Base-by-base conservation (phyloP, 345 rosid genomes). In the Capsella bursapastoris region DNA sequence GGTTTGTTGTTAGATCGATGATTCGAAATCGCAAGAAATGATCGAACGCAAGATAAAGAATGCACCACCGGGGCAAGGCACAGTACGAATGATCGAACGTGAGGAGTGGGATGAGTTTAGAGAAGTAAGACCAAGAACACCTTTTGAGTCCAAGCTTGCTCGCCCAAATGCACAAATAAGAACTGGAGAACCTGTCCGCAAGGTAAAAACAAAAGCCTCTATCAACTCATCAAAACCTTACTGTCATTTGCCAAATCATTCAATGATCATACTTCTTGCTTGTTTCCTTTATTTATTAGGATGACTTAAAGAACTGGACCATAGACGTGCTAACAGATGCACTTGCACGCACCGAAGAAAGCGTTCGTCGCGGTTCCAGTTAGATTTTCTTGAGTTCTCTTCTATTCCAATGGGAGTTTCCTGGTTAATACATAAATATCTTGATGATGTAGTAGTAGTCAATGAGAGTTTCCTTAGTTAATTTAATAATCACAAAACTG, bases 71-170 rank as follows among this genome's bases (percentile, higher is more conserved):
- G 97, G 86, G 70, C 91, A 85, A 86, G 99, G 99, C 71, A 84
- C 90, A 0, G 82, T 90, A 53, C 75, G 96, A 85, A 87, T 86
- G 99, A 82, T 95, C 16, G 82, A 75, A 35, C 93, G 85, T 18
- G 92, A 92, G 66, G 99, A 95, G 70, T 95, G 99, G 97, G 96
- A 87, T 51, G 84, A 84, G 67, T 64, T 92, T 64, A 84, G 90
- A 58, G 97, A 92, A 80, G 89, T 88, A 76, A 90, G 99, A 80
- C 96, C 99, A 32, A 84, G 96, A 84, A 92, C 97, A 53, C 97
- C 97, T 40, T 92, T 92, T 32, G 99, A 95, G 80, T 95, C 99
- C 75, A 90, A 83, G 84, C 90, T 90, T 80, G 97, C 97, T 71
- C 91, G 97, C 55, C 91, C 96, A 57, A 87, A 86, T 78, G 97